Base-by-base conservation (phyloP, 2,329 filamentous ascomycete genomes). In the Pseudogymnoascus sp. region DNA sequence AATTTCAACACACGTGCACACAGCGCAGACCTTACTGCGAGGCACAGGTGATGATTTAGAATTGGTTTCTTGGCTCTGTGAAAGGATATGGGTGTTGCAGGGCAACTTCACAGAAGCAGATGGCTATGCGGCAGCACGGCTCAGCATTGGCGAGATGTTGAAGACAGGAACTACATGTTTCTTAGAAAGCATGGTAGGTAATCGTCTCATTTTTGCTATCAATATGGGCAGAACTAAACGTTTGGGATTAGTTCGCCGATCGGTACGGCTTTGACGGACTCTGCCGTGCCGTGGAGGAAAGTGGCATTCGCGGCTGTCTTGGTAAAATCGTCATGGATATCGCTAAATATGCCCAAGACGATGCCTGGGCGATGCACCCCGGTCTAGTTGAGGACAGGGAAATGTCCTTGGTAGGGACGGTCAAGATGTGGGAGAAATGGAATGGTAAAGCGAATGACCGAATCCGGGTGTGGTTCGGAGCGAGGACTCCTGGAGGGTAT, bases 131-230 rank as follows among this genome's bases (percentile, higher is more conserved):
- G 79, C 80, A 4, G 78, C 77, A 1, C 70, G 77, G 5, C 70
- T 82, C 40, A 80, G 76, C 19, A 80, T 82, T 40, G 79, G 77
- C 0, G 80, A 82, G 70, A 80, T 82, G 79, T 71, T 82, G 35
- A 76, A 77, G 68, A 77, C 74, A 3, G 80, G 79, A 0, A 82
- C 80, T 3, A 82, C 79, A 2, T 80, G 77, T 65, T 82, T 83
- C 65, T 71, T 82, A 5, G 80, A 82, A 68, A 80, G 78, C 44
- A 81, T 82, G 79, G 75, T 80, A 62, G 72, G 71, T 64, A 62
- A 31, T 13, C 2, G 3, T 53, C 46, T 31, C 23, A 66, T 68
- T 60, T 64, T 65, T 0, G 56, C 62, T 9, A 62, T 66, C 11
- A 66, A 56, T 31, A 56, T 65, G 26, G 23, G 23, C 23, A 23